These are phyloP conservation scores for Botryosphaeria dothidea DNA, from an alignment of 2,329 filamentous ascomycete genomes.

Conservation along the genomic window DNA sequence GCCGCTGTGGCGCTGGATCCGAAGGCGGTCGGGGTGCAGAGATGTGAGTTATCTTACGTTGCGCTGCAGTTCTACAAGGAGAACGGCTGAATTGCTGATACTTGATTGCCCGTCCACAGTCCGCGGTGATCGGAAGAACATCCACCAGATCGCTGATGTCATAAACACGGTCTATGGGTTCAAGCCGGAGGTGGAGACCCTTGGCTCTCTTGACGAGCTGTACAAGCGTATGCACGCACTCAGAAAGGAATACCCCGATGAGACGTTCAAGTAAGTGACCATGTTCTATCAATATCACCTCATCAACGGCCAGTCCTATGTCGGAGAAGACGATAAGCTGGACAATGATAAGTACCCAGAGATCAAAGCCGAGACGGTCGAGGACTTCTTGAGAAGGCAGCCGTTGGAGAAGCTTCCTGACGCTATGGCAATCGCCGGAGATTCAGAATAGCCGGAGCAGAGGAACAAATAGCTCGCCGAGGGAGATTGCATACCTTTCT, in stretches of 20 bases:
- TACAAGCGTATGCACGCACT: background rate
- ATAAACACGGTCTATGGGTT: conserved; percentile 30
- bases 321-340: background rate
- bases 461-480: too few relatives aligned
- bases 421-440: background rate
- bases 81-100: too few relatives aligned
- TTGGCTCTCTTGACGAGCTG: conserved; percentile 31
- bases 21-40: conserved; percentile 23
- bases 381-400: background rate
- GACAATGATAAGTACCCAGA: background rate
- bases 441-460: background rate
- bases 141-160: conserved; percentile 27
- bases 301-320: background rate
- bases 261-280: background rate
- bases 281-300: background rate
- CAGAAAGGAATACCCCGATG: background rate
- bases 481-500: too few relatives aligned
- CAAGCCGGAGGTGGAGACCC: conserved; percentile 25
- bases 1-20: conserved; percentile 34
- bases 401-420: background rate
- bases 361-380: background rate
- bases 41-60: conserved; percentile 23
- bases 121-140: conserved; percentile 35
- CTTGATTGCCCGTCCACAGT: conserved; percentile 24
- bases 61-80: background rate